phyloP scores from a whole-genome alignment of 1,284 basidiomycete genomes.

The Ustanciosporium gigantosporum region DNA sequence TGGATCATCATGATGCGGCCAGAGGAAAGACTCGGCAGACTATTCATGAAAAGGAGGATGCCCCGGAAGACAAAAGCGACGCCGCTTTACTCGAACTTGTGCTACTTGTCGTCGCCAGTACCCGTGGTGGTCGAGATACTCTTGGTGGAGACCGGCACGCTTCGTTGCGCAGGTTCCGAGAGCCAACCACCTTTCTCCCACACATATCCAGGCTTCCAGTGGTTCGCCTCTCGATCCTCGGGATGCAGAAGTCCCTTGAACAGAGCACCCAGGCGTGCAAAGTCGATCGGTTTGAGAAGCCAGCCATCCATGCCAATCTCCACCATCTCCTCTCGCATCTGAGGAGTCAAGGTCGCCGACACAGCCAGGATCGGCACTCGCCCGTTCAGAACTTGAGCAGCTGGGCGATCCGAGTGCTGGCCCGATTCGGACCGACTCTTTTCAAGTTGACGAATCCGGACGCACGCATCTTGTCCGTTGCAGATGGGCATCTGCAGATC shows the following conservation, averaged over 20 bases:
- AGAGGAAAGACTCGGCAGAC: too few species aligned
- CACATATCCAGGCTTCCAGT: slow-evolving; percentile 43
- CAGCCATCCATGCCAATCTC: slow-evolving; percentile 77
- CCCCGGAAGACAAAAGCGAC: too few species aligned
- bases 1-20: too few species aligned
- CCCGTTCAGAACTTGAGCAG: slow-evolving; percentile 67
- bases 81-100: too few species aligned
- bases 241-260: slow-evolving; percentile 44
- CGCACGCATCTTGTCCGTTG: slow-evolving; percentile 75
- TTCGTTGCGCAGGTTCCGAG: slow-evolving; percentile 33
- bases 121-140: too few species aligned
- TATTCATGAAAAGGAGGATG: too few species aligned
- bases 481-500: slow-evolving; percentile 86
- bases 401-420: slow-evolving; percentile 39
- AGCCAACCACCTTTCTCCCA: slow-evolving; percentile 59
- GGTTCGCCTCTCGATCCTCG: slow-evolving; percentile 35
- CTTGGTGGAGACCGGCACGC: slow-evolving; percentile 9
- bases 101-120: too few species aligned
- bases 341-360: slow-evolving; percentile 74
- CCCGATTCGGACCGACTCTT: slow-evolving; percentile 9
- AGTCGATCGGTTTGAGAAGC: slow-evolving; percentile 84
- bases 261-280: slow-evolving; percentile 62
- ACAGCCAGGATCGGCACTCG: slow-evolving; percentile 82
- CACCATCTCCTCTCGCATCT: slow-evolving; percentile 69
- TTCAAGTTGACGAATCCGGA: slow-evolving; percentile 65